Evolutionary conservation across 202 grass and related monocot genomes (phyloP).

Genomic region (Eragrostis tef): DNA sequence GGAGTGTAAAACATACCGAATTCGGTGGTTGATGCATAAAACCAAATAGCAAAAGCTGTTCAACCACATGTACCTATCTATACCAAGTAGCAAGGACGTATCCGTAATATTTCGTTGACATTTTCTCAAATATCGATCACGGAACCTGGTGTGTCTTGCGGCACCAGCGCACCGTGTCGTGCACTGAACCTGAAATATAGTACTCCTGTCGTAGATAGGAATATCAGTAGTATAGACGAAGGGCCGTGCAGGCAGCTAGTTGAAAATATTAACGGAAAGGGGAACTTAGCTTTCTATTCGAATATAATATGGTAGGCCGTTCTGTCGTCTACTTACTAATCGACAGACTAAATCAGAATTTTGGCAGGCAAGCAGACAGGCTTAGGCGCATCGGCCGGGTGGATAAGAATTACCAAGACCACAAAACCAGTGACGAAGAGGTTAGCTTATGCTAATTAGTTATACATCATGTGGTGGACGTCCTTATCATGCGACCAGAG

Average conservation of each 20-base stretch:
- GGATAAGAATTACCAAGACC: no score
- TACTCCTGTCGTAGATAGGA: background rate
- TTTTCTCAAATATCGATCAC: no score
- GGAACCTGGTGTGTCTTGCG: no score
- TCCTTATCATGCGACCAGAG: slow-evolving; percentile 25
- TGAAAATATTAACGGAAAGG: background rate
- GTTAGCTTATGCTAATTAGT: background rate
- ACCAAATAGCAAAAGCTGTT: no score
- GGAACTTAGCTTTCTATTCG: background rate
- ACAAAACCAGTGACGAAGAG: no score
- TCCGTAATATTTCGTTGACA: no score
- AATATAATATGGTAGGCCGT: background rate
- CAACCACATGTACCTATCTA: no score
- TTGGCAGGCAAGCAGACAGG: no score
- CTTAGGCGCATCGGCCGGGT: no score
- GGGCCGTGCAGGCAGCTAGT: background rate
- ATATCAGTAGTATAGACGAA: background rate
- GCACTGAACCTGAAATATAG: slow-evolving; percentile 31
- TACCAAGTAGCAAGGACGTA: no score
- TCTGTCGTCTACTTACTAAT: slow-evolving; percentile 8
- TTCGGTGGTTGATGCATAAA: no score
- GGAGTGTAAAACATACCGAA: no score
- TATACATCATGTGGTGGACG: background rate
- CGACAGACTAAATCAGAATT: background rate
- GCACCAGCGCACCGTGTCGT: slow-evolving; percentile 14